phyloP scores from a whole-genome alignment of 2,329 filamentous ascomycete species.

The Xylariaceae sp. region DNA sequence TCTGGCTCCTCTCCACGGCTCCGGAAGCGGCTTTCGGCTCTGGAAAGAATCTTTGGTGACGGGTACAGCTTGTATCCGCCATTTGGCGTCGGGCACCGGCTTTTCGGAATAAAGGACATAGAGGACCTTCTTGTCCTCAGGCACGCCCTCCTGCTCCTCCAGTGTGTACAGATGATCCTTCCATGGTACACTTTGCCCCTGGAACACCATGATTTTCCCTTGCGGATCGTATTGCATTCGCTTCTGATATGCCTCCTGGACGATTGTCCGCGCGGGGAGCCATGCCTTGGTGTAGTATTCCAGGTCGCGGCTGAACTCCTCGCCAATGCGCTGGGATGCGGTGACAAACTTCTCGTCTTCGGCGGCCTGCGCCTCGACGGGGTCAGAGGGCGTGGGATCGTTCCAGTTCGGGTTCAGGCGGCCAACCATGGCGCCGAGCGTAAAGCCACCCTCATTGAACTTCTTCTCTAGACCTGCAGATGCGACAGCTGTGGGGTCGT shows the following conservation, averaged over 20 bases:
- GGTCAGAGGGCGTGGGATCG: constrained; percentile 52
- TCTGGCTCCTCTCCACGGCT: constrained; percentile 85
- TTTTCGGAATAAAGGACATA: constrained; percentile 93
- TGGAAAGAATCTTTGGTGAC: constrained; percentile 80
- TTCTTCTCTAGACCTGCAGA: constrained; percentile 73
- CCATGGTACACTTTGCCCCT: constrained; percentile 79
- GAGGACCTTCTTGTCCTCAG: constrained; percentile 51
- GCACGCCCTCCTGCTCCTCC: constrained; percentile 47
- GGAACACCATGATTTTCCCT: constrained; percentile 78
- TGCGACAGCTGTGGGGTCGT: constrained; percentile 66
- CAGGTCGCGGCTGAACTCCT: constrained; percentile 80
- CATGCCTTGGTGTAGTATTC: constrained; percentile 71
- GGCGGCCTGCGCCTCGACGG: constrained; percentile 58
- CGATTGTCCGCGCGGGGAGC: constrained; percentile 81
- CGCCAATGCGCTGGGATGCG: constrained; percentile 80
- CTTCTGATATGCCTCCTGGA: constrained; percentile 69
- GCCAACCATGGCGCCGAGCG: constrained; percentile 76
- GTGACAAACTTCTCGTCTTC: constrained; percentile 77
- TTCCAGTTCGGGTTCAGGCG: constrained; percentile 80
- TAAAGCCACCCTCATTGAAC: constrained; percentile 79
- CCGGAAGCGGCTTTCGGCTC: constrained; percentile 86
- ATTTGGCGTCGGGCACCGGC: constrained; percentile 70
- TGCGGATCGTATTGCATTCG: constrained; percentile 64
- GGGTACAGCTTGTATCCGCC: constrained; percentile 92
- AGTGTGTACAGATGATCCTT: constrained; percentile 92